A percentile compares a stretch with the other conserved stretches of the same genome.
phyloP scores from a whole-genome alignment of 176 grass and related monocot genomes.

The Carex pumila region DNA sequence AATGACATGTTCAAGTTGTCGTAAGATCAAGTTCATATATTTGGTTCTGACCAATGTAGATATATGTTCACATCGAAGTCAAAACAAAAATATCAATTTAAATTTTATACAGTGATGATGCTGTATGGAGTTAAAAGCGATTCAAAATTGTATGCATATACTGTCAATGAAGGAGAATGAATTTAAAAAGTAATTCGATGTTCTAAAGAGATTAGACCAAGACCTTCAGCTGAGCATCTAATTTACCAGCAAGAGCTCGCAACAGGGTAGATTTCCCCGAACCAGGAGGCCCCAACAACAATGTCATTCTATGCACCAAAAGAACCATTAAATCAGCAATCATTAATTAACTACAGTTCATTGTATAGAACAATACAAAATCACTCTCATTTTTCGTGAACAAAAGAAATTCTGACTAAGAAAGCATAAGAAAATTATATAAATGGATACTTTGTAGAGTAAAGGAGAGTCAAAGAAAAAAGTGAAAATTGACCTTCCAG shows the following conservation, averaged over 20 bases:
- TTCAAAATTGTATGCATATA: not conserved
- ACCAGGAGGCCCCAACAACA: constrained; percentile 60
- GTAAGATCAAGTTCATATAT: not conserved
- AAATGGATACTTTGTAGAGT: not conserved
- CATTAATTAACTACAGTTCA: not conserved
- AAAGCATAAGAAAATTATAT: not conserved
- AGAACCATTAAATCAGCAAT: not conserved
- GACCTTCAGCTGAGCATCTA: constrained; percentile 64
- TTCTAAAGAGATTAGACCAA: not conserved
- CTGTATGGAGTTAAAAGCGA: not conserved
- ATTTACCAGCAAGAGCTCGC: constrained; percentile 49
- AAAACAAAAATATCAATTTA: not conserved
- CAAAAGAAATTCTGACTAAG: not conserved
- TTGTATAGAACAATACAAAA: not conserved
- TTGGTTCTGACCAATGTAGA: not conserved
- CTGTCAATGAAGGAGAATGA: not conserved
- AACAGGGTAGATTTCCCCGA: constrained; percentile 71
- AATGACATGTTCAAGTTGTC: not conserved
- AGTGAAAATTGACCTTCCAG: constrained; percentile 47
- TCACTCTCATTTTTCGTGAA: not conserved
- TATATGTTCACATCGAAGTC: not conserved
- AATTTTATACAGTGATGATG: not conserved
- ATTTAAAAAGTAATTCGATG: not conserved
- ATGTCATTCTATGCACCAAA: constrained; percentile 48
- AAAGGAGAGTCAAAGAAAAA: not conserved